These are phyloP conservation scores for Aegilops sharonensis DNA, from an alignment of 176 grass and related monocot species.

Conservation along the genomic window DNA sequence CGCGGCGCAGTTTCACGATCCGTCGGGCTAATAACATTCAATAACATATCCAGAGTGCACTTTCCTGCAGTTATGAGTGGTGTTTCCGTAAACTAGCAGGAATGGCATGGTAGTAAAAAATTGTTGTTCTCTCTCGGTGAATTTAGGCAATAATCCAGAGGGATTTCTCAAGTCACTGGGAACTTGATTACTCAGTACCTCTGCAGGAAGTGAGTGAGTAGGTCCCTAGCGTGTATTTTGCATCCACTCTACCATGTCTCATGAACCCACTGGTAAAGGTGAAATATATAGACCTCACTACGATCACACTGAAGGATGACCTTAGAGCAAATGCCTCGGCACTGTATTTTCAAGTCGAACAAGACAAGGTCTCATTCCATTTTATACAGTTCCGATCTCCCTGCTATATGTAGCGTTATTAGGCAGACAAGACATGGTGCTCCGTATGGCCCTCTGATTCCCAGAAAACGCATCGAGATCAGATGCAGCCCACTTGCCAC, in stretches of 20 bases:
- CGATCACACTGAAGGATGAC: neutral
- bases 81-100: neutral
- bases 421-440: slow-evolving; percentile 42
- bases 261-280: slow-evolving; percentile 13
- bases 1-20: neutral
- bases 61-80: neutral
- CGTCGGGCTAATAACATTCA: neutral
- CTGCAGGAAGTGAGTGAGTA: too few species aligned
- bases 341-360: neutral
- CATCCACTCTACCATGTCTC: neutral
- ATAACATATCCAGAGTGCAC: slow-evolving; percentile 12
- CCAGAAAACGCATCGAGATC: slow-evolving; percentile 24
- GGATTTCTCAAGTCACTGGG: neutral
- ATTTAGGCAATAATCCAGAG: neutral
- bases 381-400: neutral
- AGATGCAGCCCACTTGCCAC: slow-evolving; percentile 34
- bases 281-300: neutral
- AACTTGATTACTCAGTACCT: too few species aligned
- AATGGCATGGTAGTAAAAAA: neutral
- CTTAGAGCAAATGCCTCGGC: neutral
- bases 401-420: slow-evolving; percentile 30
- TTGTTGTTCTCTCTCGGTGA: neutral
- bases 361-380: neutral
- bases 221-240: too few species aligned
- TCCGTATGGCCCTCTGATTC: slow-evolving; percentile 31